A percentile compares a stretch with the other conserved stretches of the same genome.
Conservation (phyloP, 768 basidiomycete genomes). For the Kwoniella dejecticola region DNA sequence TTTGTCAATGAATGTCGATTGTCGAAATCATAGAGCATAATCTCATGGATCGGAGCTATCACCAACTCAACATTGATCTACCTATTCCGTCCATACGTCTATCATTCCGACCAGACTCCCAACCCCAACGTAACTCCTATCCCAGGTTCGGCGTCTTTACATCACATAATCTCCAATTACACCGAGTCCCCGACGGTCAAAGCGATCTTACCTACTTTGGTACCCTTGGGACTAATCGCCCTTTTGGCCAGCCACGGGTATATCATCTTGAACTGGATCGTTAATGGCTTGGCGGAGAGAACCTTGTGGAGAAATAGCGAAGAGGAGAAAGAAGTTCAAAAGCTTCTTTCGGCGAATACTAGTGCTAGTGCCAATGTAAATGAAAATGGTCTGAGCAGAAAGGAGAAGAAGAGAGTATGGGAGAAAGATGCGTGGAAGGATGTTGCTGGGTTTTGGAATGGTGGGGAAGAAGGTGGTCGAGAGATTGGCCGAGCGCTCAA, state of each 20-base stretch:
- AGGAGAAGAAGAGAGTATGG: constrained; percentile 26
- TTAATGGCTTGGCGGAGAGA: constrained; percentile 72
- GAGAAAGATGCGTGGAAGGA: constrained; percentile 6
- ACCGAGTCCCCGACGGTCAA: constrained; percentile 31
- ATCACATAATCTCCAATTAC: constrained; percentile 35
- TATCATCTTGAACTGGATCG: constrained; percentile 65
- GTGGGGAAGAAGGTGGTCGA: constrained; percentile 51
- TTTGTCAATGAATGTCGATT: too few species aligned
- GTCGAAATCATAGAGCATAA: constrained; percentile 59
- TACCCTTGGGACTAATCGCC: constrained; percentile 71
- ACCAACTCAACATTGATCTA: constrained; percentile 89
- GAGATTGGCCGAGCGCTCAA: constrained; percentile 48
- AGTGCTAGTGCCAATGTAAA: neutral
- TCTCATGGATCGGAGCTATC: constrained; percentile 85
- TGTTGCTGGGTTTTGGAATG: constrained; percentile 50
- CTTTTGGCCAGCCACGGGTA: constrained; percentile 86
- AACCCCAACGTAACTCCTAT: constrained; percentile 39
- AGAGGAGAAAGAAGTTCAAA: constrained; percentile 67
- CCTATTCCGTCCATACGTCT: constrained; percentile 65
- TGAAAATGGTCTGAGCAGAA: neutral
- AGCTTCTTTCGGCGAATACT: constrained; percentile 57
- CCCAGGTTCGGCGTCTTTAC: constrained; percentile 39
- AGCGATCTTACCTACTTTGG: constrained; percentile 54
- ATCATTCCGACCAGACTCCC: constrained; percentile 30
- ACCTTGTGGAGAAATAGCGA: constrained; percentile 74